Percentiles rank a stretch among this genome's conserved stretches.
Conservation (phyloP, 257 asterid species). For the Fraxinus pennsylvanica region DNA sequence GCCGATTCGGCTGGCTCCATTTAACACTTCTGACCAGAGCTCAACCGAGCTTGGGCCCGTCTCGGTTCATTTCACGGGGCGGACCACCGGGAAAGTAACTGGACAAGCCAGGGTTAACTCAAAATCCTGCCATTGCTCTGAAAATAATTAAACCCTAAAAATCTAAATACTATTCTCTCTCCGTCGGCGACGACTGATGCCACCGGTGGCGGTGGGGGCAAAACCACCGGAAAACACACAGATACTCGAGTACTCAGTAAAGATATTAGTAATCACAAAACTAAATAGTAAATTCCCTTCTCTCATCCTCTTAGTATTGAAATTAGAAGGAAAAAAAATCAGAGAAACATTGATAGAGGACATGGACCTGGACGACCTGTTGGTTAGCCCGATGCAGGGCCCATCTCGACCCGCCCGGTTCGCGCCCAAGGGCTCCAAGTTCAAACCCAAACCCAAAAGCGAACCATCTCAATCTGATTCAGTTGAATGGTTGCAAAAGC, state of each 20-base stretch:
- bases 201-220: neutral
- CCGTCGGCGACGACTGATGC: neutral
- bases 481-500: neutral
- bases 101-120: too few species aligned
- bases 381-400: slow-evolving; percentile 34
- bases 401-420: slow-evolving; percentile 49
- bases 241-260: neutral
- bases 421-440: slow-evolving; percentile 68
- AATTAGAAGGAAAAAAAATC: neutral
- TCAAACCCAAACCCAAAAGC: slow-evolving; percentile 35
- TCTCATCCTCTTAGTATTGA: neutral
- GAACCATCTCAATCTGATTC: slow-evolving; percentile 31
- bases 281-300: neutral
- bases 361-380: slow-evolving; percentile 57
- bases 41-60: too few species aligned
- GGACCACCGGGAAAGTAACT: too few species aligned
- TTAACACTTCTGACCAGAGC: too few species aligned
- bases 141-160: neutral
- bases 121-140: neutral
- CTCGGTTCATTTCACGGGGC: too few species aligned
- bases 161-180: too few species aligned
- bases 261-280: too few species aligned
- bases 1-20: too few species aligned
- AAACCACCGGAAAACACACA: neutral
- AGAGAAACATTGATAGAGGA: slow-evolving; percentile 39